Percentiles rank a stretch among this genome's conserved stretches.
Evolutionary conservation across 2,329 filamentous ascomycete species (phyloP).

Genomic region (Phyllachora maydis): DNA sequence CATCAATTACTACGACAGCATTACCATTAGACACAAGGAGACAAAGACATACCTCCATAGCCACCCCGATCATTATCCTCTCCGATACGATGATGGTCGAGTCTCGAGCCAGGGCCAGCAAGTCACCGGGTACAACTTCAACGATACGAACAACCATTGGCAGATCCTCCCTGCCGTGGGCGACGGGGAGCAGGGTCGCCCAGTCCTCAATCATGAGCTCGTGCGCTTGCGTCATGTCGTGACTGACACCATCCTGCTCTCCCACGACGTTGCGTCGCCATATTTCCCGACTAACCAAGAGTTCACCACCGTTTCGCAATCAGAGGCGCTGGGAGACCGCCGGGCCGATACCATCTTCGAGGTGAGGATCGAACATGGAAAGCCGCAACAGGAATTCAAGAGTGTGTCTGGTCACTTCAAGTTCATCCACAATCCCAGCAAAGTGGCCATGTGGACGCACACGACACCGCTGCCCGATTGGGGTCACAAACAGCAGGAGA

Average conservation of each 20-base stretch:
- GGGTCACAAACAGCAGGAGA: slow-evolving; percentile 93
- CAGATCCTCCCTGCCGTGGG: slow-evolving; percentile 60
- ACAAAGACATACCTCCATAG: slow-evolving; percentile 94
- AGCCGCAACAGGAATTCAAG: slow-evolving; percentile 66
- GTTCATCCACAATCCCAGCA: slow-evolving; percentile 80
- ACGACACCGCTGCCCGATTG: slow-evolving; percentile 88
- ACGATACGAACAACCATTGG: slow-evolving; percentile 98
- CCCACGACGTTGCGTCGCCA: slow-evolving; percentile 92
- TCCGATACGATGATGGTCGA: slow-evolving; percentile 91
- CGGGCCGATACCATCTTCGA: slow-evolving; percentile 87
- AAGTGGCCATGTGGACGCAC: slow-evolving; percentile 99
- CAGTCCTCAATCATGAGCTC: slow-evolving; percentile 65
- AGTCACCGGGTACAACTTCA: slow-evolving; percentile 93
- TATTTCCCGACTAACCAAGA: slow-evolving; percentile 97
- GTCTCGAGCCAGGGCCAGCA: slow-evolving; percentile 96
- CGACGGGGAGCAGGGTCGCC: slow-evolving; percentile 33
- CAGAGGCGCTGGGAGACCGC: slow-evolving; percentile 52
- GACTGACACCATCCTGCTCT: slow-evolving; percentile 71
- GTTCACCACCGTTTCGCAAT: slow-evolving; percentile 64
- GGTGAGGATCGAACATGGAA: slow-evolving; percentile 73
- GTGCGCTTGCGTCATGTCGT: slow-evolving; percentile 72
- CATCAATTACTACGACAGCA: slow-evolving; percentile 76
- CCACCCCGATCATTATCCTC: slow-evolving; percentile 70
- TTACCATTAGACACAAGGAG: slow-evolving; percentile 87
- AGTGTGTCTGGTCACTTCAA: slow-evolving; percentile 88